phyloP scores from a whole-genome alignment of 2,329 filamentous ascomycete species.

The Fusarium siculi region DNA sequence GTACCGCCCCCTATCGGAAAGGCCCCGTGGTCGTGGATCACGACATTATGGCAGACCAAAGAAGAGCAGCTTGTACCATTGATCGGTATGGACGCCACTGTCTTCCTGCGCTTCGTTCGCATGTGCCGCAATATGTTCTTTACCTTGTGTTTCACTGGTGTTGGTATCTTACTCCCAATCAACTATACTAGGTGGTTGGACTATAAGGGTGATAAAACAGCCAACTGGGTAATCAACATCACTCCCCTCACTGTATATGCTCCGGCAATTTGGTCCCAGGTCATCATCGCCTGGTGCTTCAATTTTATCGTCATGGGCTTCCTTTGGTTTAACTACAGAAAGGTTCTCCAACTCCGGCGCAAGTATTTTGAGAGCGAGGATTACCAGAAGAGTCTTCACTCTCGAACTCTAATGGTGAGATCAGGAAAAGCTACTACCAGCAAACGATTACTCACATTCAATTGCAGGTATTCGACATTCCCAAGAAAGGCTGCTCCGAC shows the following conservation, averaged over 20 bases:
- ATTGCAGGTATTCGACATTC: slow-evolving; percentile 81
- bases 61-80: slow-evolving; percentile 83
- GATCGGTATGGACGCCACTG: slow-evolving; percentile 88
- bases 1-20: slow-evolving; percentile 87
- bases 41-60: slow-evolving; percentile 79
- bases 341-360: slow-evolving; percentile 75
- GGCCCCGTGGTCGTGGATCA: slow-evolving; percentile 88
- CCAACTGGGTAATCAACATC: slow-evolving; percentile 66
- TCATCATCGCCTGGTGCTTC: slow-evolving; percentile 71
- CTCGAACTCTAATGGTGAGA: slow-evolving; percentile 73
- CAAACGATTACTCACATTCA: slow-evolving; percentile 9
- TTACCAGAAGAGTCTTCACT: slow-evolving; percentile 88
- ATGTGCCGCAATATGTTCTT: slow-evolving; percentile 96
- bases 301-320: slow-evolving; percentile 82
- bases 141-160: slow-evolving; percentile 76
- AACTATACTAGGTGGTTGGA: slow-evolving; percentile 66
- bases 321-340: slow-evolving; percentile 90
- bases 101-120: slow-evolving; percentile 87
- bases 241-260: slow-evolving; percentile 67
- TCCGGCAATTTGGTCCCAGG: slow-evolving; percentile 66
- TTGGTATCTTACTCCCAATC: slow-evolving; percentile 82
- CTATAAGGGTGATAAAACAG: slow-evolving; percentile 30
- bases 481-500: slow-evolving; percentile 78
- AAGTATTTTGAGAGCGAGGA: slow-evolving; percentile 86
- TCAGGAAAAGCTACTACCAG: not conserved